A percentile compares a stretch with the other conserved stretches of the same genome.
These are phyloP conservation scores for Amanita exitialis DNA, from an alignment of 768 basidiomycete genomes.

Conservation along the genomic window DNA sequence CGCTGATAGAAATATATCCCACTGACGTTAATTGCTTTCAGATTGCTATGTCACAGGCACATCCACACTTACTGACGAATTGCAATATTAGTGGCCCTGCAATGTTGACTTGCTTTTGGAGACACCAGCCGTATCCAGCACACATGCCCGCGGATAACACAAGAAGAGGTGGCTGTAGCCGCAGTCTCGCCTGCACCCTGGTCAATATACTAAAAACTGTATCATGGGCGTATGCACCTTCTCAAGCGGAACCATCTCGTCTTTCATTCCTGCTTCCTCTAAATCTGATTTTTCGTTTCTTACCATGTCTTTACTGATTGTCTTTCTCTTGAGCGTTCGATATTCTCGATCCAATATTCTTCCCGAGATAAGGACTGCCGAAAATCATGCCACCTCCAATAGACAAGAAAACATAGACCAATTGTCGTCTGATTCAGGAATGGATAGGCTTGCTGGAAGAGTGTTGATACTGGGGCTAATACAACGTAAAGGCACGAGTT, in stretches of 20 bases:
- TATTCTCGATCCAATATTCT: conserved; percentile 62
- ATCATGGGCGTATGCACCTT: conserved; percentile 16
- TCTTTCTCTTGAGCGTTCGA: conserved; percentile 24
- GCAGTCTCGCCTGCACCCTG: conserved; percentile 33
- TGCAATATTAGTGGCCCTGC: conserved; percentile 46
- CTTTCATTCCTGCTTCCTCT: conserved; percentile 10
- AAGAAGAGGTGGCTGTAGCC: conserved; percentile 31
- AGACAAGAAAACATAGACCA: conserved; percentile 71
- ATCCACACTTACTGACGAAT: conserved; percentile 19
- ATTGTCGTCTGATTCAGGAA: conserved; percentile 51
- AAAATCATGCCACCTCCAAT: conserved; percentile 64
- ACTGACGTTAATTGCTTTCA: conserved; percentile 24
- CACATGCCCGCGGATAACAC: conserved; percentile 28
- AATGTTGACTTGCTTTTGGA: conserved; percentile 36
- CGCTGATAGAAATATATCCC: conserved; percentile 30
- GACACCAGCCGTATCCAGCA: conserved; percentile 53
- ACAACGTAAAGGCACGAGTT: conserved; percentile 54
- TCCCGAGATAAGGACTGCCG: conserved; percentile 50
- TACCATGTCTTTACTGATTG: conserved; percentile 7
- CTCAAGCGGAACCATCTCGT: conserved; percentile 48
- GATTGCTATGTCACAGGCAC: not conserved
- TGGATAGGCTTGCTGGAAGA: conserved; percentile 50
- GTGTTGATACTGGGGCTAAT: conserved; percentile 48
- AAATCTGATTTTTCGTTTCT: conserved; percentile 5
- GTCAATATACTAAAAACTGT: not conserved